Percentiles rank a stretch among this genome's conserved stretches.
Evolutionary conservation across 2,329 filamentous ascomycete genomes (phyloP).

Genomic region (Botrytis squamosa): DNA sequence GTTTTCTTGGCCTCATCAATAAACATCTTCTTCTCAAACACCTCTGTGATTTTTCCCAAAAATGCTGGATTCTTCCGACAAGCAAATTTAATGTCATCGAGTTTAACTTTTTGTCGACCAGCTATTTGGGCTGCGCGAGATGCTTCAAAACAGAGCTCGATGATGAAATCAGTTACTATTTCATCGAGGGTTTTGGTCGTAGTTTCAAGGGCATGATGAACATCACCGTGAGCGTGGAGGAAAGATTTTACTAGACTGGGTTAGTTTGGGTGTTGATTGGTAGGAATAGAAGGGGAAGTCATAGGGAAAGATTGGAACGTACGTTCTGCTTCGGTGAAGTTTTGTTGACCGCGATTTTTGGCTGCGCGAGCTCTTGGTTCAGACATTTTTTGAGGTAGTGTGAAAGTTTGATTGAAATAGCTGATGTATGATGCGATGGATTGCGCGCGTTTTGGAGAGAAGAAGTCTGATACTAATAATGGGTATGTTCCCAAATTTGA

Average conservation of each 20-base stretch:
- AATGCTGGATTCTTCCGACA: constrained; percentile 82
- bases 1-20: constrained; percentile 80
- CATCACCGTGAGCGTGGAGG: constrained; percentile 79
- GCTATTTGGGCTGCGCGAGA: constrained; percentile 82
- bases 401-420: background rate
- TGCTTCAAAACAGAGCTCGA: constrained; percentile 88
- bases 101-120: constrained; percentile 93
- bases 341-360: constrained; percentile 80
- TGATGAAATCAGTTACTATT: constrained; percentile 94
- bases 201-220: constrained; percentile 72
- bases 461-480: background rate
- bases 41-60: constrained; percentile 84
- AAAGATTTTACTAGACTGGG: constrained; percentile 61
- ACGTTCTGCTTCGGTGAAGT: constrained; percentile 73
- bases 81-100: constrained; percentile 96
- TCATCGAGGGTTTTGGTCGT: constrained; percentile 89
- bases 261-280: constrained; percentile 3
- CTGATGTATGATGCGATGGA: background rate
- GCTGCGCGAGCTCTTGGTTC: constrained; percentile 75
- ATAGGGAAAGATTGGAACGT: constrained; percentile 38
- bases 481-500: background rate
- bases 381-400: constrained; percentile 45
- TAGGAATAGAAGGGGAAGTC: background rate
- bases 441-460: background rate
- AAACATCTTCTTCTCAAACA: constrained; percentile 83